phyloP scores from a whole-genome alignment of 495 filamentous ascomycete species.

The Aspergillus leporis region DNA sequence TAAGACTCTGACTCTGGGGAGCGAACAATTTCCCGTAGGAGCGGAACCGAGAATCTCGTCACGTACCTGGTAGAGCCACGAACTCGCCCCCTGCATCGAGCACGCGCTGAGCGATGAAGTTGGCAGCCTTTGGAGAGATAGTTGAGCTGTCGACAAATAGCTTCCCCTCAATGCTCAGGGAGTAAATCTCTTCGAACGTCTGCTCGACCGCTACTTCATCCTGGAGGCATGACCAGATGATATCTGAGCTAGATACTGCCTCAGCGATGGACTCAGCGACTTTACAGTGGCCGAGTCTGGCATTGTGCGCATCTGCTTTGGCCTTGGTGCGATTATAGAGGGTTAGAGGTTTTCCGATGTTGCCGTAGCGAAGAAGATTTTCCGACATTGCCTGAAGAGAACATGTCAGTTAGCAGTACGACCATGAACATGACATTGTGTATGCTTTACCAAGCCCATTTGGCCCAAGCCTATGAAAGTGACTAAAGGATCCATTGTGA shows the following conservation, averaged over 20 bases:
- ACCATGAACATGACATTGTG: background rate
- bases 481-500: background rate
- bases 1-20: too few species aligned
- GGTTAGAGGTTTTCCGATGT: slow-evolving; percentile 1
- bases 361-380: slow-evolving; percentile 7
- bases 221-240: slow-evolving; percentile 13
- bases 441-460: slow-evolving; percentile 10
- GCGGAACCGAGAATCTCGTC: too few species aligned
- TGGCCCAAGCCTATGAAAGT: slow-evolving; percentile 9
- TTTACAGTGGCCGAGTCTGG: slow-evolving; percentile 5
- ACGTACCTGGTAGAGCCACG: slow-evolving; percentile 9
- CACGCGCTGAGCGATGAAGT: slow-evolving; percentile 7
- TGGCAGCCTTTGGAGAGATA: background rate
- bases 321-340: slow-evolving; percentile 11
- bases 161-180: slow-evolving; percentile 3
- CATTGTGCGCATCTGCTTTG: slow-evolving; percentile 3
- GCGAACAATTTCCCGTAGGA: too few species aligned
- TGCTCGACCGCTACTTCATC: slow-evolving; percentile 7
- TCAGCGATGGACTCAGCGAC: slow-evolving; percentile 1
- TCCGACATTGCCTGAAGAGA: slow-evolving; percentile 1
- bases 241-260: slow-evolving; percentile 4
- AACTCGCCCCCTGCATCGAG: slow-evolving; percentile 6
- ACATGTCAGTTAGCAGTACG: background rate
- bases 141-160: slow-evolving; percentile 15
- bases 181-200: slow-evolving; percentile 2